A percentile compares a stretch with the other conserved stretches of the same genome.
Conservation (phyloP, 306 rosid genomes). For the Fagus sylvatica region DNA sequence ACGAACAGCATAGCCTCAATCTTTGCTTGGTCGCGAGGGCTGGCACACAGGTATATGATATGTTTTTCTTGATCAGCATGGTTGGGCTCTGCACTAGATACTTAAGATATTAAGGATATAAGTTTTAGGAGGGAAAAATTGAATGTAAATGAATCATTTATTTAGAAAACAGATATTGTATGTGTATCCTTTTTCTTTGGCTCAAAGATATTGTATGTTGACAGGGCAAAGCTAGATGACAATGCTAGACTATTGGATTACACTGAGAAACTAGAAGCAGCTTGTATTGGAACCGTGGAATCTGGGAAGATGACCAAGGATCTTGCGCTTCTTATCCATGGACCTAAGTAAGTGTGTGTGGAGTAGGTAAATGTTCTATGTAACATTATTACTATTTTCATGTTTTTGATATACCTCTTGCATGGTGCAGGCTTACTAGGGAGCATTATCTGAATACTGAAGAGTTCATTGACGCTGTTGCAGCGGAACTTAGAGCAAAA, state of each 20-base stretch:
- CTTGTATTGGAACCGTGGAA: constrained; percentile 85
- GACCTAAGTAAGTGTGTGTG: constrained; percentile 64
- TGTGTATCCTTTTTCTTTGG: neutral
- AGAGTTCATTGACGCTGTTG: constrained; percentile 93
- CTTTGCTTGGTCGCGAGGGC: constrained; percentile 97
- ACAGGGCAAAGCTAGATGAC: constrained; percentile 90
- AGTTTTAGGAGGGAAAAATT: neutral
- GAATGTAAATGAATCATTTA: neutral
- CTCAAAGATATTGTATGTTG: neutral
- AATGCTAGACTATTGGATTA: constrained; percentile 67
- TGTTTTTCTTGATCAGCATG: neutral
- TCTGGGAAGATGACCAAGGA: constrained; percentile 97
- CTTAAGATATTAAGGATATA: neutral
- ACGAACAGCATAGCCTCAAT: constrained; percentile 98
- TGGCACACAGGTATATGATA: constrained; percentile 70
- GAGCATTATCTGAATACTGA: constrained; percentile 79
- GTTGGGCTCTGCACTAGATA: neutral
- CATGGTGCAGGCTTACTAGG: constrained; percentile 64
- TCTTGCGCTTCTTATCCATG: constrained; percentile 90
- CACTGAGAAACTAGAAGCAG: constrained; percentile 77
- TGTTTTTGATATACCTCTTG: constrained; percentile 3
- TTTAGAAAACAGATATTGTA: constrained; percentile 9
- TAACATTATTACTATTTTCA: constrained; percentile 3
- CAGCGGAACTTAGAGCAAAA: constrained; percentile 47
- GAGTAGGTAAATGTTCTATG: constrained; percentile 11